Evolutionary conservation across 768 basidiomycete genomes (phyloP).

Genomic region (Lactarius sanguifluus): DNA sequence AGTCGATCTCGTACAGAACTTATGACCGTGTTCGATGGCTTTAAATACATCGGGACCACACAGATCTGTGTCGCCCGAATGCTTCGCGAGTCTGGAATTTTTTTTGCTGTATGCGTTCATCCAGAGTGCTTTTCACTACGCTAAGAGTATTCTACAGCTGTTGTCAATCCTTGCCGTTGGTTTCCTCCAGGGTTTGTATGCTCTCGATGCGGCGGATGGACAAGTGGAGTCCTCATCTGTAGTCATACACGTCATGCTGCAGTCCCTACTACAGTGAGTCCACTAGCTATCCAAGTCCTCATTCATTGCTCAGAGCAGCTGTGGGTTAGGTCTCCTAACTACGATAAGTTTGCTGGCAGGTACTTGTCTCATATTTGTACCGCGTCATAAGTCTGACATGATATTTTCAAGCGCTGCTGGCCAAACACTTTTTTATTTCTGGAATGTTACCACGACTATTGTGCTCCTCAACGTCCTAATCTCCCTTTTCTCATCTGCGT

Average conservation of each 20-base stretch:
- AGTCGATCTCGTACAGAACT: slow-evolving; percentile 49
- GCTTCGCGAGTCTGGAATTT: slow-evolving; percentile 89
- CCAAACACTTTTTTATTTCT: slow-evolving; percentile 76
- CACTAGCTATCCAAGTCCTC: background rate
- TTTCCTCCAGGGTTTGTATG: slow-evolving; percentile 84
- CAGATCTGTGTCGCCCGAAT: slow-evolving; percentile 92
- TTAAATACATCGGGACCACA: slow-evolving; percentile 89
- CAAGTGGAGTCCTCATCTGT: slow-evolving; percentile 31
- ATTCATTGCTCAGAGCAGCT: background rate
- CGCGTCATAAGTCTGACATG: slow-evolving; percentile 3
- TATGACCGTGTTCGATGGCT: slow-evolving; percentile 78
- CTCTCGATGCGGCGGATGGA: slow-evolving; percentile 90
- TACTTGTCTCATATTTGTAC: slow-evolving; percentile 7
- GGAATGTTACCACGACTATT: slow-evolving; percentile 81
- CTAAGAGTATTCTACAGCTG: slow-evolving; percentile 46
- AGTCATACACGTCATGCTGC: slow-evolving; percentile 69
- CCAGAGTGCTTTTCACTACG: background rate
- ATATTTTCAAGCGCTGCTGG: slow-evolving; percentile 47
- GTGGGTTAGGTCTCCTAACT: slow-evolving; percentile 13
- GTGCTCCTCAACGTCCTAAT: slow-evolving; percentile 92
- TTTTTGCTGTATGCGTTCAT: slow-evolving; percentile 66
- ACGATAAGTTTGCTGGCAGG: slow-evolving; percentile 25
- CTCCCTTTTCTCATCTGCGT: slow-evolving; percentile 92
- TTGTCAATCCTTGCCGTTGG: slow-evolving; percentile 81
- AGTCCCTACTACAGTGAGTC: slow-evolving; percentile 77